Evolutionary conservation across 148 eudicot species (phyloP).

Genomic region (Nyssa sinensis): DNA sequence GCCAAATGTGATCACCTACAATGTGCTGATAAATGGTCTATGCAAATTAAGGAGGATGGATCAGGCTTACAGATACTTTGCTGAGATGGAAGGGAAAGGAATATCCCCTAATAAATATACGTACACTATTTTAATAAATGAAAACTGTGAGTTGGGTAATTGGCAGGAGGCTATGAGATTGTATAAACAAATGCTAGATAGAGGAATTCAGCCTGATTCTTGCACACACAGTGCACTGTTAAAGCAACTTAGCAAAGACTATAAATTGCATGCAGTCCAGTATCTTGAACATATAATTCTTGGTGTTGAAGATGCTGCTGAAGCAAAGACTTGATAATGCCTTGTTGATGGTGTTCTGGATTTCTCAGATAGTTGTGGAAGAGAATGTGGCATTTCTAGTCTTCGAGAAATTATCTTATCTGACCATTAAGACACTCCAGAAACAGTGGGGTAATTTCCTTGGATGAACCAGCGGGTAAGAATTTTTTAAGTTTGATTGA

Average conservation of each 20-base stretch:
- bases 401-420: not conserved
- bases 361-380: not conserved
- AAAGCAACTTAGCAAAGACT: conserved; percentile 36
- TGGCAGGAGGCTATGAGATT: conserved; percentile 46
- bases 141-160: conserved; percentile 36
- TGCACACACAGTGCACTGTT: conserved; percentile 46
- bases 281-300: conserved; percentile 35
- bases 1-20: conserved; percentile 61
- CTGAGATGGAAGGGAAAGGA: conserved; percentile 44
- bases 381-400: not conserved
- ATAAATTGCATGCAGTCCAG: conserved; percentile 31
- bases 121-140: conserved; percentile 53
- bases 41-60: conserved; percentile 50
- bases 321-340: conserved; percentile 16
- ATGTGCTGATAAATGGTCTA: conserved; percentile 53
- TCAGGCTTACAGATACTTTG: conserved; percentile 35
- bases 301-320: conserved; percentile 20
- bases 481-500: not conserved
- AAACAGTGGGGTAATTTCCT: conserved; percentile 10
- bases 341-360: not conserved
- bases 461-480: conserved; percentile 13
- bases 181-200: conserved; percentile 47
- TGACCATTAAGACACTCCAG: not conserved
- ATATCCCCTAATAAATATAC: conserved; percentile 49
- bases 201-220: conserved; percentile 48